Conservation (phyloP, 305 asterid species). For the Rubia tinctorum region DNA sequence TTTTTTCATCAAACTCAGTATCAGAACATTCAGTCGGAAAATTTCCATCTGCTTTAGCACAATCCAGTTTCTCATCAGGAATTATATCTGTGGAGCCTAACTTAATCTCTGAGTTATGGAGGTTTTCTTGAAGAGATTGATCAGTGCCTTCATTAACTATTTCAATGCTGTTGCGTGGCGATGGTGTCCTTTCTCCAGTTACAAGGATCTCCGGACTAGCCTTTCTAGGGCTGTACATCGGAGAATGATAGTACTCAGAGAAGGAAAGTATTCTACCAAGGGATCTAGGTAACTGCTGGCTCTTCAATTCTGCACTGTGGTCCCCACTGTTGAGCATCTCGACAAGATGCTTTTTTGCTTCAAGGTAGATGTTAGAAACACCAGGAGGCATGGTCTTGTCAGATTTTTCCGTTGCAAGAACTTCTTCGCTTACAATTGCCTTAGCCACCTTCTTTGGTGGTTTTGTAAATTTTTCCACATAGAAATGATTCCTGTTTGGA, state of each 20-base stretch:
- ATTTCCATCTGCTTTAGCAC: slow-evolving; percentile 18
- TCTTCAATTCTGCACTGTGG: slow-evolving; percentile 32
- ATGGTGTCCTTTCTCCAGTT: slow-evolving; percentile 40
- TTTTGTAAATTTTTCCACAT: slow-evolving; percentile 59
- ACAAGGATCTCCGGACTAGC: slow-evolving; percentile 38
- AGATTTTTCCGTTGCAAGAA: slow-evolving; percentile 23
- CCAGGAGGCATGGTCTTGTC: slow-evolving; percentile 31
- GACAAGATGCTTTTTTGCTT: slow-evolving; percentile 88
- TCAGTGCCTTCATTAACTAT: slow-evolving; percentile 22
- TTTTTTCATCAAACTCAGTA: slow-evolving; percentile 31
- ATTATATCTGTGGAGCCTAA: slow-evolving; percentile 22
- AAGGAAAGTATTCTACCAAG: slow-evolving; percentile 81
- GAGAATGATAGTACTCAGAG: slow-evolving; percentile 58
- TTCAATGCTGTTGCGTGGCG: slow-evolving; percentile 37
- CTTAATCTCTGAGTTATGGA: slow-evolving; percentile 32
- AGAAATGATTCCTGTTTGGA: slow-evolving; percentile 94
- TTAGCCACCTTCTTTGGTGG: slow-evolving; percentile 44
- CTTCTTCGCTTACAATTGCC: slow-evolving; percentile 32
- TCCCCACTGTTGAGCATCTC: slow-evolving; percentile 70
- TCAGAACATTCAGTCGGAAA: slow-evolving; percentile 24
- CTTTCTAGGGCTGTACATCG: slow-evolving; percentile 62
- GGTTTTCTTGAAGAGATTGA: slow-evolving; percentile 35
- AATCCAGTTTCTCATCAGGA: slow-evolving; percentile 35
- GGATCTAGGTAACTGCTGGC: slow-evolving; percentile 47
- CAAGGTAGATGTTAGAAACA: slow-evolving; percentile 61